Percentiles rank a stretch among this genome's conserved stretches.
phyloP scores from a whole-genome alignment of 2,329 filamentous ascomycete genomes.

The Exophiala oligosperma region DNA sequence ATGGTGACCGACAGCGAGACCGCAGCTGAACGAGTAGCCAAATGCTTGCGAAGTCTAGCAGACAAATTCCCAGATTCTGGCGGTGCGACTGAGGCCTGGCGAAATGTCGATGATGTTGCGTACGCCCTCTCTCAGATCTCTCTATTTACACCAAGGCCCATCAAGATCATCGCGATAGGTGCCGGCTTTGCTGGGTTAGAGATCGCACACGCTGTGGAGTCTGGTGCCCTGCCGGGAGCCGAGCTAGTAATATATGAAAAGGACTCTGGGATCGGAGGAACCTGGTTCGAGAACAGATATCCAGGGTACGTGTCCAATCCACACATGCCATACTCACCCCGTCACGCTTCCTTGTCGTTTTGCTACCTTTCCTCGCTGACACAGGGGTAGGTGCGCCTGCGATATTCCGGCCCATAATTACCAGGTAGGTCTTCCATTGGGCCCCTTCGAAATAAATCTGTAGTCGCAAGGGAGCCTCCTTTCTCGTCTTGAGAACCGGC shows the following conservation, averaged over 20 bases:
- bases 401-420: constrained; percentile 25
- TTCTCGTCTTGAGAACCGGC: too few species aligned
- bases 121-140: constrained; percentile 1
- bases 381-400: not conserved
- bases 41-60: too few species aligned
- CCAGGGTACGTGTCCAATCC: not conserved
- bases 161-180: not conserved
- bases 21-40: too few species aligned
- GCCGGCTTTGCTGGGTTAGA: not conserved
- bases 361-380: not conserved
- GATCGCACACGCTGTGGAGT: not conserved
- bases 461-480: too few species aligned
- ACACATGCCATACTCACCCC: too few species aligned
- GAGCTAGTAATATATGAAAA: constrained; percentile 18
- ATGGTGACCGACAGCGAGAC: too few species aligned
- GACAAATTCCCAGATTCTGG: too few species aligned
- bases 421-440: not conserved
- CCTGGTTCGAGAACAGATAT: constrained; percentile 2
- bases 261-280: constrained; percentile 11
- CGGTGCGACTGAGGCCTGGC: too few species aligned
- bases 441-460: too few species aligned
- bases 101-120: not conserved
- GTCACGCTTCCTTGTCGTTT: not conserved
- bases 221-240: not conserved
- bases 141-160: not conserved